These are phyloP conservation scores for Limnomonas spitsbergensis DNA, from an alignment of 139 green algal genomes.

Conservation along the genomic window DNA sequence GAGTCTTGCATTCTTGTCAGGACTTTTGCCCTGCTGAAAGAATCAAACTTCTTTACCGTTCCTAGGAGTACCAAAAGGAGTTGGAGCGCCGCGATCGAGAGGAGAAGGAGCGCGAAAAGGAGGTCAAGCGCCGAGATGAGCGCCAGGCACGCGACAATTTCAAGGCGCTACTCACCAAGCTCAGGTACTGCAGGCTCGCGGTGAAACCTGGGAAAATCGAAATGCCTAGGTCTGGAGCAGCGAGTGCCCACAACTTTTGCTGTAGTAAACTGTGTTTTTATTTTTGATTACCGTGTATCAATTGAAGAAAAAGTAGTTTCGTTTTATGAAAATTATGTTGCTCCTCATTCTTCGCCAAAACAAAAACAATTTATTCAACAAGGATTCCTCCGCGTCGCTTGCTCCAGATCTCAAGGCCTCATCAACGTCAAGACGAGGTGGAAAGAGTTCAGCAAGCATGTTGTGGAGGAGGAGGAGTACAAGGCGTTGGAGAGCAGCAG, in stretches of 20 bases:
- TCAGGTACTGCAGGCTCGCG: too few species aligned
- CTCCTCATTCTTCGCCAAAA: too few species aligned
- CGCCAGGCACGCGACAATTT: neutral
- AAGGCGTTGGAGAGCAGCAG: neutral
- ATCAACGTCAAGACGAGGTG: neutral
- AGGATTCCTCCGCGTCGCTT: too few species aligned
- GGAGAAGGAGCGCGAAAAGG: neutral
- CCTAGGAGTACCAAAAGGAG: neutral
- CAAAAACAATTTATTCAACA: too few species aligned
- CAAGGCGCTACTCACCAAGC: neutral
- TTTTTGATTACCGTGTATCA: too few species aligned
- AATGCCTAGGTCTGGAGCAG: too few species aligned
- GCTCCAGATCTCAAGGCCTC: neutral
- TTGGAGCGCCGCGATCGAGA: neutral
- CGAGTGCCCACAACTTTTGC: too few species aligned
- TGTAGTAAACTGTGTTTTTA: too few species aligned
- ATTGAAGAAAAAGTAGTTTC: too few species aligned
- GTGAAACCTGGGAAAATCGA: too few species aligned
- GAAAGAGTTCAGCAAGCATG: neutral
- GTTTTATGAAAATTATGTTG: too few species aligned
- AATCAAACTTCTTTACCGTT: neutral
- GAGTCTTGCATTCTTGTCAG: too few species aligned
- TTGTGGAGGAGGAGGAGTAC: constrained; percentile 4
- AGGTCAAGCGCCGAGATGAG: neutral
- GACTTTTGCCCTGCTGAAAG: neutral